Conservation (phyloP, 2,329 filamentous ascomycete species). For the Gaeumannomyces tritici region DNA sequence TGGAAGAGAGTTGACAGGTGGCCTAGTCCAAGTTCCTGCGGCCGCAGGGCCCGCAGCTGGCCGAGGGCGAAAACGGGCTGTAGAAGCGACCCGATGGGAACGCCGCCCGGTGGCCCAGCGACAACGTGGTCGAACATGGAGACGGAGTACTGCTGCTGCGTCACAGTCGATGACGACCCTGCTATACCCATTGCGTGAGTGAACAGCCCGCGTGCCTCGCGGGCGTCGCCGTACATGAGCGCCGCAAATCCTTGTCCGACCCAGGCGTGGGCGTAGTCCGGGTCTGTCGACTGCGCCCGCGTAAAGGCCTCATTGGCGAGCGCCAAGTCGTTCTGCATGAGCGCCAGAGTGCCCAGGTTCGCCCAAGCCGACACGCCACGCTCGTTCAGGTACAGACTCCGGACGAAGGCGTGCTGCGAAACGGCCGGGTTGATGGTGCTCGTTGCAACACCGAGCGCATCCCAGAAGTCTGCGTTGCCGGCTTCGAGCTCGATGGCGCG, state of each 20-base stretch:
- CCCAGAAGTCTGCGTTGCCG: conserved; percentile 95
- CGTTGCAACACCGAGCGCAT: conserved; percentile 84
- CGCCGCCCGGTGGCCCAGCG: conserved; percentile 41
- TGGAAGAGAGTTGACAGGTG: conserved; percentile 75
- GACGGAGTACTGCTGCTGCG: conserved; percentile 69
- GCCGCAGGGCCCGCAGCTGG: conserved; percentile 65
- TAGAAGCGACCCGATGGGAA: conserved; percentile 55
- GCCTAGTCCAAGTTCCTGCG: conserved; percentile 59
- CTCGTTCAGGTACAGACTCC: conserved; percentile 89
- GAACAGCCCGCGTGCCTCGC: conserved; percentile 76
- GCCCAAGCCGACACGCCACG: conserved; percentile 79
- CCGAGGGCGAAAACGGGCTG: conserved; percentile 83
- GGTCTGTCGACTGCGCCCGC: conserved; percentile 84
- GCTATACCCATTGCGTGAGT: conserved; percentile 92
- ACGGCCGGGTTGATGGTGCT: conserved; percentile 78
- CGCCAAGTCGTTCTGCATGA: conserved; percentile 72
- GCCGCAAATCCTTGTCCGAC: conserved; percentile 85
- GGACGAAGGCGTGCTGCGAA: conserved; percentile 84
- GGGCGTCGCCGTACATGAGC: conserved; percentile 60
- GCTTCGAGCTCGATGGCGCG: conserved; percentile 90
- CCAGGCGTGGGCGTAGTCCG: conserved; percentile 90
- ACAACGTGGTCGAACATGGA: conserved; percentile 74
- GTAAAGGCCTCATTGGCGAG: conserved; percentile 89
- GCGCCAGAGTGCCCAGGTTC: conserved; percentile 78
- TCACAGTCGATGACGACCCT: conserved; percentile 62